Percentiles rank a stretch among this genome's conserved stretches.
phyloP scores from a whole-genome alignment of 2,329 filamentous ascomycete species.

The Talaromyces funiculosus region DNA sequence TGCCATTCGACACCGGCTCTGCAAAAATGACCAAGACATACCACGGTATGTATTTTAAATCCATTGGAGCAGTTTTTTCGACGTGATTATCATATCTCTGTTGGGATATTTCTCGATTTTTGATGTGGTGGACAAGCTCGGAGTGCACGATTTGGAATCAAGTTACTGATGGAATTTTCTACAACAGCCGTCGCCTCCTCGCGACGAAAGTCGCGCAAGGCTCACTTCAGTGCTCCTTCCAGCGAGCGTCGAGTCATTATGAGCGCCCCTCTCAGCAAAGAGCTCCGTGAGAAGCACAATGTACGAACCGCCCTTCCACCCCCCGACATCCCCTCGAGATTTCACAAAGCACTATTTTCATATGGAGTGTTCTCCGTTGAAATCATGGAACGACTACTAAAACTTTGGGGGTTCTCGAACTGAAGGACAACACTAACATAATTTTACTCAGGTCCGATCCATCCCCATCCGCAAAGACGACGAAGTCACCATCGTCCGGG shows the following conservation, averaged over 20 bases:
- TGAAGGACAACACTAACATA: slow-evolving; percentile 11
- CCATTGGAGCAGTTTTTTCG: slow-evolving; percentile 9
- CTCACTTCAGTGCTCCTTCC: slow-evolving; percentile 93
- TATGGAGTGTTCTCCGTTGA: neutral
- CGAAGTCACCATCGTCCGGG: slow-evolving; percentile 88
- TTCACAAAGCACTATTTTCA: neutral
- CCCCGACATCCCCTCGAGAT: neutral
- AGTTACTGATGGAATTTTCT: neutral
- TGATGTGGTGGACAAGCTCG: neutral
- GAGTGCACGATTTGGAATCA: neutral
- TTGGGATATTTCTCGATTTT: neutral
- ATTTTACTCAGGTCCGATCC: slow-evolving; percentile 17
- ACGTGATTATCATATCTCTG: neutral
- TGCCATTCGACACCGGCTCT: slow-evolving; percentile 20
- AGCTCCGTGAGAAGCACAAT: slow-evolving; percentile 98
- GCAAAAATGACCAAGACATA: slow-evolving; percentile 29
- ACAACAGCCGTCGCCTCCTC: slow-evolving; percentile 54
- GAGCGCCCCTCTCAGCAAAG: slow-evolving; percentile 92
- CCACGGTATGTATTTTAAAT: slow-evolving; percentile 22
- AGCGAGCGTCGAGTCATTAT: slow-evolving; percentile 93
- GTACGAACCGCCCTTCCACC: slow-evolving; percentile 50
- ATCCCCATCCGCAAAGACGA: slow-evolving; percentile 91
- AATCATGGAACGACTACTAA: slow-evolving; percentile 5
- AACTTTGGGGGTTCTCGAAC: slow-evolving; percentile 9
- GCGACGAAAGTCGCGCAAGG: slow-evolving; percentile 97